Evolutionary conservation across 106 monocot species (phyloP).

Genomic region (Ottelia alismoides): DNA sequence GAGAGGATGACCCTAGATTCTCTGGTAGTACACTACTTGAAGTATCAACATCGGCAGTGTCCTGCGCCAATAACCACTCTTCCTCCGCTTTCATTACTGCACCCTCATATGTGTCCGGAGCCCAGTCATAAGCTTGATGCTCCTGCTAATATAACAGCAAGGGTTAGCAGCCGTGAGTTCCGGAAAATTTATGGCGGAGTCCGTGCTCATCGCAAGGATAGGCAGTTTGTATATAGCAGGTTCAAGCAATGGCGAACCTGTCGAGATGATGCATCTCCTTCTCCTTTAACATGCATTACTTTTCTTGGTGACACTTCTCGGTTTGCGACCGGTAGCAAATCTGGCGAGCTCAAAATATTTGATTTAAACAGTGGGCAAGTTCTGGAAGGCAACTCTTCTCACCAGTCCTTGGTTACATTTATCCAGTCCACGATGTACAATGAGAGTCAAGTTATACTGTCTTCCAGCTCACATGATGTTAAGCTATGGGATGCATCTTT

Average conservation of each 20-base stretch:
- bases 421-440: slow-evolving; percentile 49
- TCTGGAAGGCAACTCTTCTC: slow-evolving; percentile 50
- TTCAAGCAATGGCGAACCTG: slow-evolving; percentile 81
- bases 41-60: slow-evolving; percentile 94
- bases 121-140: slow-evolving; percentile 72
- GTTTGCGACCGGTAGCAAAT: slow-evolving; percentile 68
- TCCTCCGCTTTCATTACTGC: slow-evolving; percentile 88
- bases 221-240: slow-evolving; percentile 89
- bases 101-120: slow-evolving; percentile 91
- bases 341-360: slow-evolving; percentile 86
- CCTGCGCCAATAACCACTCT: slow-evolving; percentile 92
- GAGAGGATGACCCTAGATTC: slow-evolving; percentile 90
- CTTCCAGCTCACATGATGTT: slow-evolving; percentile 63
- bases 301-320: slow-evolving; percentile 72
- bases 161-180: slow-evolving; percentile 57
- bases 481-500: slow-evolving; percentile 80
- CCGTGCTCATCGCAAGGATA: slow-evolving; percentile 62
- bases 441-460: slow-evolving; percentile 50
- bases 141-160: slow-evolving; percentile 70
- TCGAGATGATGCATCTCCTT: slow-evolving; percentile 64
- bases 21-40: slow-evolving; percentile 88
- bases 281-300: slow-evolving; percentile 65
- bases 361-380: slow-evolving; percentile 55
- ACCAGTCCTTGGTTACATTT: slow-evolving; percentile 50
- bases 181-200: slow-evolving; percentile 57